Evolutionary conservation across 108 stramenopile species (phyloP).

Genomic region (Nitzschia sp.): DNA sequence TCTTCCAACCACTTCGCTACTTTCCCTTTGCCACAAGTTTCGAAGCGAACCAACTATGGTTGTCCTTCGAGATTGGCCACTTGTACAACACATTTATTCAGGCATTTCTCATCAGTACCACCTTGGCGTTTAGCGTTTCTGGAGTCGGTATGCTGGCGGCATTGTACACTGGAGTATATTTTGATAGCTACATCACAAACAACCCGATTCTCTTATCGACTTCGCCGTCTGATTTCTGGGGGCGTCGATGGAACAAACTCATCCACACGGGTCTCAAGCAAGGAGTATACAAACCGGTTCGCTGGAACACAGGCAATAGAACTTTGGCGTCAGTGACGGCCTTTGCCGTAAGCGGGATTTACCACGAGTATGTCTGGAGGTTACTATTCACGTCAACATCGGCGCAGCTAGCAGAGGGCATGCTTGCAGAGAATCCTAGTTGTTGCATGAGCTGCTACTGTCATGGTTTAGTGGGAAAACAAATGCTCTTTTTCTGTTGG

Average conservation of each 20-base stretch:
- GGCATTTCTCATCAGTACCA: not conserved
- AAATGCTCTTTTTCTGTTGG: conserved; percentile 25
- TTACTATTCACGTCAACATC: conserved; percentile 9
- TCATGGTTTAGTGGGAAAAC: conserved; percentile 9
- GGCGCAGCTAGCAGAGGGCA: not conserved
- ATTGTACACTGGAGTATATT: conserved; percentile 4
- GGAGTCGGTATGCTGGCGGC: not conserved
- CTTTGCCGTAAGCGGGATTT: conserved; percentile 65
- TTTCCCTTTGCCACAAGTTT: not conserved
- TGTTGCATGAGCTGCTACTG: conserved; percentile 16
- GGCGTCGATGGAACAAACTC: conserved; percentile 65
- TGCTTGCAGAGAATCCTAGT: not conserved
- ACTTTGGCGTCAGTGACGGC: conserved; percentile 44
- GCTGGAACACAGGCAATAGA: conserved; percentile 24
- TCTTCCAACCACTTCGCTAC: conserved; percentile 1
- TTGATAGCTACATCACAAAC: conserved; percentile 24
- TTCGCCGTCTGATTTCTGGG: conserved; percentile 74
- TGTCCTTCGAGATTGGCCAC: not conserved
- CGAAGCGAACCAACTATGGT: not conserved
- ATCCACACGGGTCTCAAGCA: conserved; percentile 69
- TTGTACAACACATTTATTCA: conserved; percentile 15
- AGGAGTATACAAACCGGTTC: conserved; percentile 68
- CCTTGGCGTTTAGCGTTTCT: conserved; percentile 1
- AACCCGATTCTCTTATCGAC: conserved; percentile 58
- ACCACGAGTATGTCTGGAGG: conserved; percentile 59